phyloP scores from a whole-genome alignment of 2,329 filamentous ascomycete species.

The Immersiporthe knoxdaviesiana region DNA sequence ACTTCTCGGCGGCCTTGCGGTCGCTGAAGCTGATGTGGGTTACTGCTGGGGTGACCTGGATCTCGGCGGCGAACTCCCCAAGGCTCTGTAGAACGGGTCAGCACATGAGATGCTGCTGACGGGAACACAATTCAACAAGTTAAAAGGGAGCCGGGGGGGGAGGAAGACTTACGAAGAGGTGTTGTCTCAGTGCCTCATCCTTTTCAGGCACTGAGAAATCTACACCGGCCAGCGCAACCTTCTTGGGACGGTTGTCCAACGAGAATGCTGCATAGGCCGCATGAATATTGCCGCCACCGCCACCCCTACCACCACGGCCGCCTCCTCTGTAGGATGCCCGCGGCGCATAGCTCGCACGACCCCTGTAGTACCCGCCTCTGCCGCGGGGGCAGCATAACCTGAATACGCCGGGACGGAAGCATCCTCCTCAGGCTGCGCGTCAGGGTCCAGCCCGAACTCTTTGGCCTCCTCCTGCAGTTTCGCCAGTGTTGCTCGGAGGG shows the following conservation, averaged over 20 bases:
- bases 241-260: slow-evolving; percentile 76
- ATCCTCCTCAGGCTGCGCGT: slow-evolving; percentile 50
- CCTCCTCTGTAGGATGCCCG: slow-evolving; percentile 44
- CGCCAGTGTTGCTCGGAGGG: slow-evolving; percentile 71
- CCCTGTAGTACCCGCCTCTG: slow-evolving; percentile 22
- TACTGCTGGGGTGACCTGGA: slow-evolving; percentile 50
- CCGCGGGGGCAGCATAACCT: slow-evolving; percentile 42
- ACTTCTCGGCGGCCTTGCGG: slow-evolving; percentile 71
- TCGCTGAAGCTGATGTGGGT: slow-evolving; percentile 68
- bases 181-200: slow-evolving; percentile 72
- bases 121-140: background rate
- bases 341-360: slow-evolving; percentile 32
- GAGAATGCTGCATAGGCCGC: slow-evolving; percentile 66
- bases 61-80: slow-evolving; percentile 61
- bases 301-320: slow-evolving; percentile 46
- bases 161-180: slow-evolving; percentile 62
- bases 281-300: slow-evolving; percentile 50
- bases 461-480: slow-evolving; percentile 74
- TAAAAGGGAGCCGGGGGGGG: background rate
- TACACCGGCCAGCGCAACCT: slow-evolving; percentile 65
- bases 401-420: slow-evolving; percentile 32
- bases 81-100: slow-evolving; percentile 49
- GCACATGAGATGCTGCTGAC: background rate
- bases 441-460: slow-evolving; percentile 68
- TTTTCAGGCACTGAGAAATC: slow-evolving; percentile 63